Conservation (phyloP, 2,329 filamentous ascomycete genomes). For the Cryphonectria nitschkei region DNA sequence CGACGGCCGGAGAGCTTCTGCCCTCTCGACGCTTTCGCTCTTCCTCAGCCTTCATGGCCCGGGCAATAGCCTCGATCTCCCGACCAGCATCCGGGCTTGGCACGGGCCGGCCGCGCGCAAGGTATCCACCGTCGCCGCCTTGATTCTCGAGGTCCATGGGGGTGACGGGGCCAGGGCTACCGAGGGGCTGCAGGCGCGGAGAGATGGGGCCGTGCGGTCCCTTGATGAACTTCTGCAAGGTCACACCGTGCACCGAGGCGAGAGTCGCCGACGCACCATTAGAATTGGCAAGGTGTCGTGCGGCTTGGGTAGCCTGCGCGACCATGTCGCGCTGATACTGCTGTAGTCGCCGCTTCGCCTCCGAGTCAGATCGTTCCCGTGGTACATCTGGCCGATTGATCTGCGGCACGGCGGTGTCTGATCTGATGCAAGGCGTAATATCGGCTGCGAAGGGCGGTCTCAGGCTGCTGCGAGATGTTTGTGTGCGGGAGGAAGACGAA, state of each 20-base stretch:
- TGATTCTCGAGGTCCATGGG: conserved; percentile 60
- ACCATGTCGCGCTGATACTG: conserved; percentile 67
- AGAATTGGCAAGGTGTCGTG: conserved; percentile 38
- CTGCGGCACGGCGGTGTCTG: conserved; percentile 41
- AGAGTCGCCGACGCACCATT: conserved; percentile 34
- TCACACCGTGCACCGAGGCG: conserved; percentile 40
- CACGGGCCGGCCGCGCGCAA: conserved; percentile 35
- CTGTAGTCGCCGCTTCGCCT: conserved; percentile 55
- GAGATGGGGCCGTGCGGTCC: conserved; percentile 43
- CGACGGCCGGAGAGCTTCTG: conserved; percentile 38
- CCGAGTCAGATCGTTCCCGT: conserved; percentile 47
- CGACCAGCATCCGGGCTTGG: conserved; percentile 30
- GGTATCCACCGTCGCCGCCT: conserved; percentile 42
- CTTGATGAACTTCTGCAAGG: conserved; percentile 42
- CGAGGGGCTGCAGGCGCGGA: conserved; percentile 55
- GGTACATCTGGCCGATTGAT: conserved; percentile 30
- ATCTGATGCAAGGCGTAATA: conserved; percentile 40
- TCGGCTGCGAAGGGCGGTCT: conserved; percentile 35
- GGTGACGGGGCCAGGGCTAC: conserved; percentile 64
- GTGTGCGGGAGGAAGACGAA: conserved; percentile 19
- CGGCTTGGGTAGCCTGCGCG: conserved; percentile 56
- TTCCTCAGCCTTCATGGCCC: conserved; percentile 40
- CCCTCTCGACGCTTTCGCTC: conserved; percentile 39
- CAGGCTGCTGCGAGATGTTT: conserved; percentile 31
- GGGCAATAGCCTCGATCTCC: conserved; percentile 36